Evolutionary conservation across 352 stramenopile genomes (phyloP).

Genomic region (Nothophytophthora sp.): DNA sequence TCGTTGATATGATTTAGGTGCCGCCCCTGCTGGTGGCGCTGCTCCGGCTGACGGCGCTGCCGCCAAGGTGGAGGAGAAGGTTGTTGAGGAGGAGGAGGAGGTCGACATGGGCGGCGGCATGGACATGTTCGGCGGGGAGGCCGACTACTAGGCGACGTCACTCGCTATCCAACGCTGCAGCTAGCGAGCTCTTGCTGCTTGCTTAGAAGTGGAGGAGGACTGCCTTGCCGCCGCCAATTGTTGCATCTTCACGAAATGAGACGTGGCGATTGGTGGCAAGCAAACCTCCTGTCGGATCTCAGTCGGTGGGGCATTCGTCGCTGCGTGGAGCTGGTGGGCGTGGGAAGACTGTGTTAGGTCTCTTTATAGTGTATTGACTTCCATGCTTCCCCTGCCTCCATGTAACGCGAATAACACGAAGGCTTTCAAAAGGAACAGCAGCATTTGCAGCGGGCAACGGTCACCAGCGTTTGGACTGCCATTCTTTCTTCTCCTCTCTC

Average conservation of each 20-base stretch:
- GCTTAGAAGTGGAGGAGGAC: no score
- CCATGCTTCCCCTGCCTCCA: slow-evolving; percentile 7
- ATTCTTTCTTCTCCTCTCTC: no score
- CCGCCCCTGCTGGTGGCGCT: slow-evolving; percentile 55
- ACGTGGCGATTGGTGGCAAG: no score
- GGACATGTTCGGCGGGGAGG: slow-evolving; percentile 88
- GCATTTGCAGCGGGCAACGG: no score
- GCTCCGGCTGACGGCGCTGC: slow-evolving; percentile 45
- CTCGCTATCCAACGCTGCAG: no score
- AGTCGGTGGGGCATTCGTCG: slow-evolving; percentile 5
- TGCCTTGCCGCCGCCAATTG: no score
- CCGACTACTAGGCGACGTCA: slow-evolving; percentile 75
- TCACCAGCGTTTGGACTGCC: no score
- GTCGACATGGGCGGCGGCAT: slow-evolving; percentile 81
- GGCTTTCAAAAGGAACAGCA: slow-evolving; percentile 54
- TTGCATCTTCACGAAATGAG: no score
- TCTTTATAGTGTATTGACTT: slow-evolving; percentile 42
- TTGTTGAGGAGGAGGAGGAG: slow-evolving; percentile 83
- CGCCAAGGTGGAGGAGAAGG: slow-evolving; percentile 65
- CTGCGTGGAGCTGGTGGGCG: slow-evolving; percentile 1
- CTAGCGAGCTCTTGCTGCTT: no score
- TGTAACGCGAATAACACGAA: slow-evolving; percentile 82
- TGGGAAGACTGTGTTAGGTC: slow-evolving; percentile 27
- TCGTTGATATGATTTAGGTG: no score
- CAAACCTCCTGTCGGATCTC: slow-evolving; percentile 1